Conservation (phyloP, 2,329 filamentous ascomycete genomes). For the Colletotrichum trifolii region DNA sequence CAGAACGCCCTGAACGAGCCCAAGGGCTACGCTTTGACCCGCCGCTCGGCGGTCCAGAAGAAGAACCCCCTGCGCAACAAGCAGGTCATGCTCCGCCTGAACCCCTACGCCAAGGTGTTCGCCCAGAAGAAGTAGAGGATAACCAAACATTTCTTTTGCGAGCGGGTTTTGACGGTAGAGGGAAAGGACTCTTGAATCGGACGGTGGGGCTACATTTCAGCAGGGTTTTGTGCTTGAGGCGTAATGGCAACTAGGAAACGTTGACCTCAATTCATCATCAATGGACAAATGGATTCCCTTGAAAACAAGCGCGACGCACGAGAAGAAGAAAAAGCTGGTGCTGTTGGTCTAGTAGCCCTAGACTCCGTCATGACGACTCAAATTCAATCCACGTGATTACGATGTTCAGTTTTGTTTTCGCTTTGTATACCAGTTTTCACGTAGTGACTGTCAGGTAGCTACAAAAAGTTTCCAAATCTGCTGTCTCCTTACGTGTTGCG, state of each 20-base stretch:
- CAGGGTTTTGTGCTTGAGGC: constrained; percentile 39
- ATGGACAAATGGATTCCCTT: constrained; percentile 40
- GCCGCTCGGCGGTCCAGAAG: constrained; percentile 94
- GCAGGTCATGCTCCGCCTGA: constrained; percentile 97
- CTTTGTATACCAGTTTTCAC: constrained; percentile 13
- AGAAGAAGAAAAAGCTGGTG: constrained; percentile 3
- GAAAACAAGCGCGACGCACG: background rate
- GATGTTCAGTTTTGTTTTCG: constrained; percentile 11
- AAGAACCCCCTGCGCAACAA: constrained; percentile 99
- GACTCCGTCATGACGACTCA: constrained; percentile 25
- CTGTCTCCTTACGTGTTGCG: background rate
- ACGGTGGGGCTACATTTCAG: constrained; percentile 37
- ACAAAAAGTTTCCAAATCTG: constrained; percentile 23
- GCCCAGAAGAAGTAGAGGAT: constrained; percentile 67
- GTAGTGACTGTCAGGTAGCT: constrained; percentile 33
- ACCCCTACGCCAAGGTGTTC: constrained; percentile 96
- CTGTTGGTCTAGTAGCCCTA: constrained; percentile 16
- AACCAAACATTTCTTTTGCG: background rate
- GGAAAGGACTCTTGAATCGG: constrained; percentile 32
- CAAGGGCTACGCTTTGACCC: constrained; percentile 89
- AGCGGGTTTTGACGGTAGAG: constrained; percentile 27
- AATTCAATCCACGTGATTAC: constrained; percentile 31
- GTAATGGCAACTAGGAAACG: constrained; percentile 39
- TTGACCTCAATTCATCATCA: constrained; percentile 39
- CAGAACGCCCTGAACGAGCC: constrained; percentile 94